phyloP scores from a whole-genome alignment of 805 yeast genomes.

The Cyberlindnera xylosilytica region DNA sequence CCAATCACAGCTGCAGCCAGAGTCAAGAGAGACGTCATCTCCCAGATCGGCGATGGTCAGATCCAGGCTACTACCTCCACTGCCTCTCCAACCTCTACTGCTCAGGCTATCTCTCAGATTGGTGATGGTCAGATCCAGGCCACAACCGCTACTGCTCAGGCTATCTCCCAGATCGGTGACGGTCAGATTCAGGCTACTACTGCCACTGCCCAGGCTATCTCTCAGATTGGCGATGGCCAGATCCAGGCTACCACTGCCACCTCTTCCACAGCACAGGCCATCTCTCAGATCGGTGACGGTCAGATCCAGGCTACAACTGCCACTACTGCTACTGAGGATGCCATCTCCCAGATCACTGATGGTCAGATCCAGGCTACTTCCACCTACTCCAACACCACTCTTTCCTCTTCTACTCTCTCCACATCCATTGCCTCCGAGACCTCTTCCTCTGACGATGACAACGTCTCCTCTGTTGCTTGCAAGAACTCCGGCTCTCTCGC shows the following conservation, averaged over 20 bases:
- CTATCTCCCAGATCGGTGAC: conserved; percentile 42
- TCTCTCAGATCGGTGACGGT: conserved; percentile 45
- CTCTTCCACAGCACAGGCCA: conserved; percentile 35
- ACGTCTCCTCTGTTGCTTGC: conserved; percentile 37
- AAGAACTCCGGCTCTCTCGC: conserved; percentile 46
- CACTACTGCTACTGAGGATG: conserved; percentile 26
- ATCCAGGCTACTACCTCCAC: conserved; percentile 45
- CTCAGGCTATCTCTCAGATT: conserved; percentile 27
- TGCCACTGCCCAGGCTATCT: conserved; percentile 31
- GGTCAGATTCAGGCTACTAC: conserved; percentile 37
- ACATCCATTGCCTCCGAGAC: conserved; percentile 8
- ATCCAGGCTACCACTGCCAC: conserved; percentile 45
- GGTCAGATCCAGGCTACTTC: conserved; percentile 56
- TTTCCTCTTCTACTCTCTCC: conserved; percentile 7
- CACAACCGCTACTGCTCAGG: conserved; percentile 30
- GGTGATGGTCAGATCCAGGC: conserved; percentile 55
- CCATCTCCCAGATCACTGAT: conserved; percentile 32
- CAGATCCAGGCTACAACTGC: conserved; percentile 35
- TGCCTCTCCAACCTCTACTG: conserved; percentile 34
- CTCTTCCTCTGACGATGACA: background rate
- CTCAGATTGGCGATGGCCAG: conserved; percentile 46
- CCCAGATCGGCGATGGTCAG: conserved; percentile 64
- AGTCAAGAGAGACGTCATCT: conserved; percentile 40
- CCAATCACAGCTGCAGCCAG: conserved; percentile 32
- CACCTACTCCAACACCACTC: conserved; percentile 6